A percentile compares a stretch with the other conserved stretches of the same genome.
These are phyloP conservation scores for Tritrichomonas foetus DNA, from an alignment of 208 protist genomes.

Conservation along the genomic window DNA sequence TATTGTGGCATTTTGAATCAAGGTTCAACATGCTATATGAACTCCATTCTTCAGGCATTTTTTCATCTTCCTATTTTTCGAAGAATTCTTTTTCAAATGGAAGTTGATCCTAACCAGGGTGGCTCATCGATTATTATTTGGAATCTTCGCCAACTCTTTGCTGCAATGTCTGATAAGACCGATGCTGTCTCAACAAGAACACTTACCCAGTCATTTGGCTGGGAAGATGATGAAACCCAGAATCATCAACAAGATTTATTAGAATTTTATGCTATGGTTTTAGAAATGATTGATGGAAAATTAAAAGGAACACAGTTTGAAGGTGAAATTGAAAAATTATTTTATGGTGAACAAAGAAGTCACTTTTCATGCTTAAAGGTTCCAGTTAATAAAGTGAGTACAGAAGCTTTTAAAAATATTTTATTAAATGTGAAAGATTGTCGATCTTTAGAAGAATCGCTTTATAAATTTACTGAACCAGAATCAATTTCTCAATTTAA, in stretches of 20 bases:
- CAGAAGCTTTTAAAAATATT: constrained; percentile 63
- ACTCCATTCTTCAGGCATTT: constrained; percentile 72
- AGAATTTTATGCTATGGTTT: constrained; percentile 73
- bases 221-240: constrained; percentile 53
- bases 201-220: not conserved
- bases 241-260: constrained; percentile 75
- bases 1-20: constrained; percentile 73
- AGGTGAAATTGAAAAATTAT: constrained; percentile 35
- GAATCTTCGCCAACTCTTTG: constrained; percentile 73
- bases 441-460: constrained; percentile 47
- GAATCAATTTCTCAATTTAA: constrained; percentile 71
- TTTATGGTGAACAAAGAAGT: constrained; percentile 41
- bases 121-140: constrained; percentile 54
- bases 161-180: constrained; percentile 60
- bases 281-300: constrained; percentile 73
- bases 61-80: constrained; percentile 65
- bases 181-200: constrained; percentile 62
- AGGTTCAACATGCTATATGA: constrained; percentile 81
- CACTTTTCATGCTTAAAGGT: constrained; percentile 76
- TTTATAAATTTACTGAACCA: constrained; percentile 62
- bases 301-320: constrained; percentile 65
- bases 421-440: constrained; percentile 69
- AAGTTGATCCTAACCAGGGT: not conserved
- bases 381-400: constrained; percentile 61
- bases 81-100: not conserved